These are phyloP conservation scores for Gossypium laxum DNA, from an alignment of 441 rosid species.

Conservation along the genomic window DNA sequence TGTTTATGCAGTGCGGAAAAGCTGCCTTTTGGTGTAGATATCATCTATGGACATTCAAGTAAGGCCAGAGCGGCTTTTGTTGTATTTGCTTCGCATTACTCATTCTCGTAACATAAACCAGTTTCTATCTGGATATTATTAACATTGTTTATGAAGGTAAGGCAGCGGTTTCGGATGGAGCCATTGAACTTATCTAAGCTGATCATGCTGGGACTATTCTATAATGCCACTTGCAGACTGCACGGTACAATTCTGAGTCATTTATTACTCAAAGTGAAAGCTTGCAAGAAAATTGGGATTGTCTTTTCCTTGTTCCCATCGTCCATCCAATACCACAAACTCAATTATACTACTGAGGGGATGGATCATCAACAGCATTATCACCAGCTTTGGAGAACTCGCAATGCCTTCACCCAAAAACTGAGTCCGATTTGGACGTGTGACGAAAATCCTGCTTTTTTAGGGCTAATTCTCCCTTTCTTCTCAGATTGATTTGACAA, in stretches of 20 bases:
- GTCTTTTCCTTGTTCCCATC: conserved; percentile 38
- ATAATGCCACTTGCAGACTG: conserved; percentile 28
- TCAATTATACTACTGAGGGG: conserved; percentile 17
- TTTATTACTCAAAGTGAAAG: conserved; percentile 14
- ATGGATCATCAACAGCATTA: conserved; percentile 34
- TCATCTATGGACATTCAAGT: too few relatives aligned
- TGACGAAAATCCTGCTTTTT: conserved; percentile 6
- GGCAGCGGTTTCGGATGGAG: conserved; percentile 22
- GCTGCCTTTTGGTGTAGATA: too few relatives aligned
- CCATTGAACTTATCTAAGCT: conserved; percentile 31
- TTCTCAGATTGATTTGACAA: conserved; percentile 18
- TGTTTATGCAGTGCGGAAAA: not conserved
- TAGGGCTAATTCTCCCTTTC: conserved; percentile 17
- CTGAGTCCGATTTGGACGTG: conserved; percentile 25
- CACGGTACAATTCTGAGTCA: conserved; percentile 33
- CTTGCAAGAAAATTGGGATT: conserved; percentile 22
- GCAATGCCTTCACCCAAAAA: conserved; percentile 20
- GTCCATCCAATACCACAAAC: conserved; percentile 27
- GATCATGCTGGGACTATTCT: conserved; percentile 27
- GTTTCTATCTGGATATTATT: conserved; percentile 10
- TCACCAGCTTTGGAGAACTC: conserved; percentile 18
- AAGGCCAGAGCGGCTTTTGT: too few relatives aligned
- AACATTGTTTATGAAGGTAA: conserved; percentile 26
- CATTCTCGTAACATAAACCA: not conserved
- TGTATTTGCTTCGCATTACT: too few relatives aligned